Conservation (phyloP, 345 rosid species). For the Rhodomyrtus tomentosa region DNA sequence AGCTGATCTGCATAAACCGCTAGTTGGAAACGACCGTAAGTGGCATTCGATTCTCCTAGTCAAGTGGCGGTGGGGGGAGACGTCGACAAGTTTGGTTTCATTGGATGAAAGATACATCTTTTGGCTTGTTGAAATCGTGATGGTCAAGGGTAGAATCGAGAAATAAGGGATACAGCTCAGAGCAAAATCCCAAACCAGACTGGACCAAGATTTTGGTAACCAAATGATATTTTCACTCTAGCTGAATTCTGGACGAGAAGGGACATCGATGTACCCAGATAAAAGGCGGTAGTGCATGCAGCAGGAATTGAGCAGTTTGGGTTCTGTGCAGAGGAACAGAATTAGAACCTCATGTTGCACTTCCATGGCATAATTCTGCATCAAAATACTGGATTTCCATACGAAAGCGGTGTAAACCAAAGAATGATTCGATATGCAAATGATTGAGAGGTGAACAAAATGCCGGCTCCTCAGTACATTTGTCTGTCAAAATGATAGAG, state of each 20-base stretch:
- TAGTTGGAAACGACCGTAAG: slow-evolving; percentile 6
- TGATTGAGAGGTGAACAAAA: background rate
- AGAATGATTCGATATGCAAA: background rate
- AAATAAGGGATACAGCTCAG: background rate
- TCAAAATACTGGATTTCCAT: background rate
- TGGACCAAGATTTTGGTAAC: background rate
- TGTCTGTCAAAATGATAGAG: background rate
- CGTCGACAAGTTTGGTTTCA: background rate
- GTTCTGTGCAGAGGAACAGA: background rate
- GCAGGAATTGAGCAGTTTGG: background rate
- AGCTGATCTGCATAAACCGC: background rate
- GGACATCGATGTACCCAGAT: background rate
- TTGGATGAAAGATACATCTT: background rate
- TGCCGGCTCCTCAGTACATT: background rate
- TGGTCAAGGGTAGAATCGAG: background rate
- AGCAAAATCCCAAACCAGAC: no score
- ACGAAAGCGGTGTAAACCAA: background rate
- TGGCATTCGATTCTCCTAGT: slow-evolving; percentile 10
- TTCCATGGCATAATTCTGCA: background rate
- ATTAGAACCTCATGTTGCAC: background rate
- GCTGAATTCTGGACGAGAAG: background rate
- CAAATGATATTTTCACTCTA: background rate
- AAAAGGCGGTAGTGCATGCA: background rate
- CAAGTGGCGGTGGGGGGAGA: slow-evolving; percentile 4
- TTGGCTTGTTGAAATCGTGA: background rate